These are phyloP conservation scores for Populus tremula DNA, from an alignment of 345 rosid species.

Conservation along the genomic window DNA sequence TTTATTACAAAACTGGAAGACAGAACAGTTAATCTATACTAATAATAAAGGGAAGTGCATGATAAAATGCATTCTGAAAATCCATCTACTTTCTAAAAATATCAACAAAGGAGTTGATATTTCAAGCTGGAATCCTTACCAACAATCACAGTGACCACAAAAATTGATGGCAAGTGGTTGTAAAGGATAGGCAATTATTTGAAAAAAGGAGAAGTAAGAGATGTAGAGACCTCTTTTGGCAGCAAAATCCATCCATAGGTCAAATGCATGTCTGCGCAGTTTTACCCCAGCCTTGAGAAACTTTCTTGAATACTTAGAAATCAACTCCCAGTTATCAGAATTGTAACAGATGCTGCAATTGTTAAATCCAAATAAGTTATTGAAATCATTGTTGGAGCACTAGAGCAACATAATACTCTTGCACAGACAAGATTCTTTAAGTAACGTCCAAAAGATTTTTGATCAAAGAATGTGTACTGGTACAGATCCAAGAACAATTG, in stretches of 20 bases:
- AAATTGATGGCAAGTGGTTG: slow-evolving; percentile 3
- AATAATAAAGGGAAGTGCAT: not conserved
- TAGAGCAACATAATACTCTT: slow-evolving; percentile 2
- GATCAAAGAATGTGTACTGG: not conserved
- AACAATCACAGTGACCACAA: not conserved
- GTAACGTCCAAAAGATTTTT: not conserved
- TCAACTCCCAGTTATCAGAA: slow-evolving; percentile 58
- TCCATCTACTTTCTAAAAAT: not conserved
- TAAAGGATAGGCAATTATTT: not conserved
- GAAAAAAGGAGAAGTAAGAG: slow-evolving; percentile 11
- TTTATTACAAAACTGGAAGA: too few relatives aligned
- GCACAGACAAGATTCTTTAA: not conserved
- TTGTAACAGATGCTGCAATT: slow-evolving; percentile 66
- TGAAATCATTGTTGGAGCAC: not conserved
- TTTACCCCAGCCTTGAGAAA: slow-evolving; percentile 70
- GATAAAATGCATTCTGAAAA: not conserved
- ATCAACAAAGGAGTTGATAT: not conserved
- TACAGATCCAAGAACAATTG: not conserved
- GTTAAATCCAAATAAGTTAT: slow-evolving; percentile 20
- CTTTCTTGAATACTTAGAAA: slow-evolving; percentile 54
- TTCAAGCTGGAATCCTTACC: not conserved
- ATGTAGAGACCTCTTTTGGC: slow-evolving; percentile 55
- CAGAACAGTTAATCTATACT: not conserved
- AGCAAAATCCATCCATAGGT: slow-evolving; percentile 78
- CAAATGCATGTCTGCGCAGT: slow-evolving; percentile 62